Base-by-base conservation (phyloP, 1,139 yeast genomes). In the Suhomyces bribrorum region DNA sequence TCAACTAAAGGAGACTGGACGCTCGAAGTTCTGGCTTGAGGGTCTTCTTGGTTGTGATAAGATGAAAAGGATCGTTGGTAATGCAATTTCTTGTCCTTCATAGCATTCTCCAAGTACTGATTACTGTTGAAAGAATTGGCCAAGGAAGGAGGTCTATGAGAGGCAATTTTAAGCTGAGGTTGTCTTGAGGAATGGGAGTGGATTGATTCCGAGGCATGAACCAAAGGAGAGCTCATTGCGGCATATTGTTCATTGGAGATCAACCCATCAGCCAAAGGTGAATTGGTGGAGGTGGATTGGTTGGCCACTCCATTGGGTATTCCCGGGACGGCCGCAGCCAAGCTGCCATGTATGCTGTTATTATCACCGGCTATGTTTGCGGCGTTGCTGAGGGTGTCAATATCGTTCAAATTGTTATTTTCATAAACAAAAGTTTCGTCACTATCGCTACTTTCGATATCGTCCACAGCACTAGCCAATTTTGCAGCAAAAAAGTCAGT, bases 341-440 rank as follows among this genome's bases (percentile, higher is more conserved):
- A 34, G 26, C 48, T 46, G 14, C 50, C 48, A 14, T 46, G 48
- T 12, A 46, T 35, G 25, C 50, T 46, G 17, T 37, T 45, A 15
- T 36, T 39, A 28, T 46, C 49, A 7, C 30, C 36, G 12, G 43
- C 36, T n/a, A 41, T 29, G 37, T 37, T 44, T 24, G 40, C 43
- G 6, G 41, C 40, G 13, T 35, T 38, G 20, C 41, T 38, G 22
- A 45, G 36, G 13, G 48, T 50, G 6, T 49, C 54, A 31, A 46
- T 52, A 15, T 57, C 59, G 38, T 57, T 52, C 24, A 50, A 45
- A 39, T 62, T 64, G 38, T 62, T 66, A 39, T 79, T 77, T 52
- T 89, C 97, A 58, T 90, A 90, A 9, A 90, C 96, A 70, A 90
- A 90, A 1, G 96, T 87, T 59, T 92, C 97, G 51, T 89, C 96